A percentile compares a stretch with the other conserved stretches of the same genome.
phyloP scores from a whole-genome alignment of 2,329 filamentous ascomycete genomes.

The Claviceps citrina region DNA sequence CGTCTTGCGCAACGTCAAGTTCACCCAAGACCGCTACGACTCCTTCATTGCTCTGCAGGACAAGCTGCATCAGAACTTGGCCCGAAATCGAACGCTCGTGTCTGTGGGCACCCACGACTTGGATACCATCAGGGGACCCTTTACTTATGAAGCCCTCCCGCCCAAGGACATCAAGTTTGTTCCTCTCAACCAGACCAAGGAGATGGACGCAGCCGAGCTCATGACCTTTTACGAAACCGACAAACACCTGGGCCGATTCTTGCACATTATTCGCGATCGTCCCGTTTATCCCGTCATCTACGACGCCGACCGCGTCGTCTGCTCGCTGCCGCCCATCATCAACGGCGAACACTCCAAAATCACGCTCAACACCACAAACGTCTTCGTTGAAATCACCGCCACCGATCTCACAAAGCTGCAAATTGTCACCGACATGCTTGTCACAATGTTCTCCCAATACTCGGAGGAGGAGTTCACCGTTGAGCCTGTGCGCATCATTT shows the following conservation, averaged over 20 bases:
- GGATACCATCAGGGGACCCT: slow-evolving; percentile 83
- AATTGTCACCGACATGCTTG: slow-evolving; percentile 87
- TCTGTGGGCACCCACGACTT: slow-evolving; percentile 95
- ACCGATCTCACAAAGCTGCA: slow-evolving; percentile 93
- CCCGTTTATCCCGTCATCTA: slow-evolving; percentile 93
- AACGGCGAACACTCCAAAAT: slow-evolving; percentile 97
- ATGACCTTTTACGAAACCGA: slow-evolving; percentile 95
- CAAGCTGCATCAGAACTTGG: slow-evolving; percentile 93
- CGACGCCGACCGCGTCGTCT: slow-evolving; percentile 72
- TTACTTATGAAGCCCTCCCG: slow-evolving; percentile 84
- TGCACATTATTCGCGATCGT: slow-evolving; percentile 88
- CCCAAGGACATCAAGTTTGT: slow-evolving; percentile 86
- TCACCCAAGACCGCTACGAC: slow-evolving; percentile 81
- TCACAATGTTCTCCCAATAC: slow-evolving; percentile 93
- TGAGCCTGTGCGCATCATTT: slow-evolving; percentile 84
- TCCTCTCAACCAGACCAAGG: slow-evolving; percentile 79
- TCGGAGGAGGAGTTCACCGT: slow-evolving; percentile 79
- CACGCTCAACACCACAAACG: slow-evolving; percentile 73
- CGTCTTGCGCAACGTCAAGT: slow-evolving; percentile 78
- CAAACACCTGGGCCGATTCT: slow-evolving; percentile 74
- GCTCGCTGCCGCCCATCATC: slow-evolving; percentile 93
- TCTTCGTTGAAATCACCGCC: slow-evolving; percentile 94
- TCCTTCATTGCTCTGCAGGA: slow-evolving; percentile 97
- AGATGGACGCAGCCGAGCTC: slow-evolving; percentile 74
- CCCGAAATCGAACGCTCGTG: slow-evolving; percentile 83